phyloP scores from a whole-genome alignment of 2,329 filamentous ascomycete species.

The Fusarium xyrophilum region DNA sequence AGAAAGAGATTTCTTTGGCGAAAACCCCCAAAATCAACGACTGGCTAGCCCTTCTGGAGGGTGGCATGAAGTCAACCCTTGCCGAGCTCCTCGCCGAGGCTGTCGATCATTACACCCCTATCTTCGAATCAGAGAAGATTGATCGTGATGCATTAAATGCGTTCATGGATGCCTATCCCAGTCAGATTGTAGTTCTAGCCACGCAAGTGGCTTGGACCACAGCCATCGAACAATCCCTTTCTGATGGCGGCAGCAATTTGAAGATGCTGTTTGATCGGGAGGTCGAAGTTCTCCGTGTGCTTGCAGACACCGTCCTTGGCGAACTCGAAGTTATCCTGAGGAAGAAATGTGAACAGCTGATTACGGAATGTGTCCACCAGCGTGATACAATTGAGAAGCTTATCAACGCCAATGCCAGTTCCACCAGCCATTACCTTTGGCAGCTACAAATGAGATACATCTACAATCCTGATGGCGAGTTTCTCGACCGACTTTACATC shows the following conservation, averaged over 20 bases:
- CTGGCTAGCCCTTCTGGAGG: conserved; percentile 93
- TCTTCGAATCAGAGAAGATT: conserved; percentile 76
- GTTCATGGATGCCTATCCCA: conserved; percentile 87
- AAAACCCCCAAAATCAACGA: conserved; percentile 98
- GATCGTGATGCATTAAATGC: conserved; percentile 73
- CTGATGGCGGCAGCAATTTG: conserved; percentile 73
- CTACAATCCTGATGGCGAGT: conserved; percentile 82
- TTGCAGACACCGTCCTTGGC: conserved; percentile 87
- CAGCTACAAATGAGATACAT: conserved; percentile 96
- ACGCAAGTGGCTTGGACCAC: conserved; percentile 95
- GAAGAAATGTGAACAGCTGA: conserved; percentile 98
- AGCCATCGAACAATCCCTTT: conserved; percentile 78
- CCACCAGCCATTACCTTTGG: conserved; percentile 87
- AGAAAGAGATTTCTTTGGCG: conserved; percentile 87
- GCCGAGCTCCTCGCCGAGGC: conserved; percentile 91
- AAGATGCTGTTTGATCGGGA: conserved; percentile 79
- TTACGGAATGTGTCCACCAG: conserved; percentile 98
- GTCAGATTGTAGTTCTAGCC: conserved; percentile 93
- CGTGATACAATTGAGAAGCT: conserved; percentile 92
- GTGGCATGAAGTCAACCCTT: conserved; percentile 91
- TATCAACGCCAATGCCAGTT: conserved; percentile 74
- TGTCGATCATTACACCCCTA: conserved; percentile 78
- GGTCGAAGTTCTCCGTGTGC: conserved; percentile 81
- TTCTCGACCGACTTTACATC: conserved; percentile 81
- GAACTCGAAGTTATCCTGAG: conserved; percentile 86